These are phyloP conservation scores for Phytophthora niederhauseri DNA, from an alignment of 352 stramenopile genomes.

Conservation along the genomic window DNA sequence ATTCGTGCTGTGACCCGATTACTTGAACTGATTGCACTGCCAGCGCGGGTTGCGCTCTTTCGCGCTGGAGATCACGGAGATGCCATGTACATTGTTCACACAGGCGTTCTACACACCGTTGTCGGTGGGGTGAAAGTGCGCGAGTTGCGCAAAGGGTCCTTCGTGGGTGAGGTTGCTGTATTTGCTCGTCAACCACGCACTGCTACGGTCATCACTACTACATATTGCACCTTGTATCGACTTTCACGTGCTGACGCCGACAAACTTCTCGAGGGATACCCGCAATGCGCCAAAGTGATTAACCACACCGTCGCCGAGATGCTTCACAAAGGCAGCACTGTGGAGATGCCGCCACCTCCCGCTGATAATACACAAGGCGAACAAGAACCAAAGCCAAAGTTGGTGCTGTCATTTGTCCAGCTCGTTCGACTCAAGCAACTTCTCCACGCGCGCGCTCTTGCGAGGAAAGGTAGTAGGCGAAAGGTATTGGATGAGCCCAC, in stretches of 20 bases:
- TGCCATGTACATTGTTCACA: constrained; percentile 76
- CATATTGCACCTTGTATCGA: constrained; percentile 70
- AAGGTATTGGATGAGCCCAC: neutral
- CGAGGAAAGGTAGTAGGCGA: constrained; percentile 5
- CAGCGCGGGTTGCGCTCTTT: constrained; percentile 64
- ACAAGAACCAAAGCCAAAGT: constrained; percentile 7
- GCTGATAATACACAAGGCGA: neutral
- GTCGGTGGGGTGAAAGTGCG: constrained; percentile 71
- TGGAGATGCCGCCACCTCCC: neutral
- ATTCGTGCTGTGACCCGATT: constrained; percentile 61
- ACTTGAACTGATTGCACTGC: constrained; percentile 61
- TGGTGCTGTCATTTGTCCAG: constrained; percentile 25
- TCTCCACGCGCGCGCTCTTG: constrained; percentile 16
- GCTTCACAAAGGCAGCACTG: constrained; percentile 35
- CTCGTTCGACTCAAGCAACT: constrained; percentile 29
- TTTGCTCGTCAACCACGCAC: constrained; percentile 68
- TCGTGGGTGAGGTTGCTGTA: constrained; percentile 71
- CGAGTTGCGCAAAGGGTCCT: constrained; percentile 67
- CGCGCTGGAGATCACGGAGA: constrained; percentile 62
- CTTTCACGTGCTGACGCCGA: constrained; percentile 56
- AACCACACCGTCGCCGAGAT: constrained; percentile 48
- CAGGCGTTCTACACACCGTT: constrained; percentile 63
- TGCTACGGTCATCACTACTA: constrained; percentile 64
- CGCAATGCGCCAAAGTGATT: constrained; percentile 50
- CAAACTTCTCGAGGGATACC: constrained; percentile 62